phyloP scores from a whole-genome alignment of 73 alveolate species.

The Stentor coeruleus region DNA sequence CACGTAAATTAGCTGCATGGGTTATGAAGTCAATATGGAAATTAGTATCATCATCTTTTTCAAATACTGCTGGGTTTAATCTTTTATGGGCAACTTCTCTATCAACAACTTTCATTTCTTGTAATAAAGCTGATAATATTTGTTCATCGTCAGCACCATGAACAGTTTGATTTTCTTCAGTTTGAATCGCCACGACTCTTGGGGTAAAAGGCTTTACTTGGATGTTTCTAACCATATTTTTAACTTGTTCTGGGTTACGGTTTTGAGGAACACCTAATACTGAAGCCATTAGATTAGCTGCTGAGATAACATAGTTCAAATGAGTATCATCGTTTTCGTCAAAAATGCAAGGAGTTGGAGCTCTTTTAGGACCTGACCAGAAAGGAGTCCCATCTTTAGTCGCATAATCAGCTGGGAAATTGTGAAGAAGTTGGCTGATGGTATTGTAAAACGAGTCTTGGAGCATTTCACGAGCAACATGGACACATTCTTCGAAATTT shows the following conservation, averaged over 20 bases:
- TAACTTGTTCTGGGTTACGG: constrained; percentile 39
- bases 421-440: constrained; percentile 77
- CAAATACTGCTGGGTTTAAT: neutral
- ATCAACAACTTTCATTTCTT: neutral
- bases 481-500: constrained; percentile 39
- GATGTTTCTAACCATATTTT: constrained; percentile 29
- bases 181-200: constrained; percentile 29
- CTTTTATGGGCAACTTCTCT: neutral
- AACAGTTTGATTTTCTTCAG: neutral
- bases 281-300: constrained; percentile 63
- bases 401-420: constrained; percentile 96
- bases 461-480: constrained; percentile 31
- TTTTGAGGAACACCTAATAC: constrained; percentile 53
- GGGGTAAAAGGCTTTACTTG: constrained; percentile 9
- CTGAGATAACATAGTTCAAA: constrained; percentile 40
- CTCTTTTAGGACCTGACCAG: constrained; percentile 99
- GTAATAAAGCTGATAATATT: neutral
- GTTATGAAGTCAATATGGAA: constrained; percentile 98
- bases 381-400: constrained; percentile 75
- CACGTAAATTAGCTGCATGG: constrained; percentile 97
- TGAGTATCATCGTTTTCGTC: constrained; percentile 66
- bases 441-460: constrained; percentile 66
- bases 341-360: constrained; percentile 88
- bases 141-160: neutral
- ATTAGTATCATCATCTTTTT: constrained; percentile 92